A percentile compares a stretch with the other conserved stretches of the same genome.
phyloP scores from a whole-genome alignment of 2,329 filamentous ascomycete genomes.

The Alternaria sp. region DNA sequence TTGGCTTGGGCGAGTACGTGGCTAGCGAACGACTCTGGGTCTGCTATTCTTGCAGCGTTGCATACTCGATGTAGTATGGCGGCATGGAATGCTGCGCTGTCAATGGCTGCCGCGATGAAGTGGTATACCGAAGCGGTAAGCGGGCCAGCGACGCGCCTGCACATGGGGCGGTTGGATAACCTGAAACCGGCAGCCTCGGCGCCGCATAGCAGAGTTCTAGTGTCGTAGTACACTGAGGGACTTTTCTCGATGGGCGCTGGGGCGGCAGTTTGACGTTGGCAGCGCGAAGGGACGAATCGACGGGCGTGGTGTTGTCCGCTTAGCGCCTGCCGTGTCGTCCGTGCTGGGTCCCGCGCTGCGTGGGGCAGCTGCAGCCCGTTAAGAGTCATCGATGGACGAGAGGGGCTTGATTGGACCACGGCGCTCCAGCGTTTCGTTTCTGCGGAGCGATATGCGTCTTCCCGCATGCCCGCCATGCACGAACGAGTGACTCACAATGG shows the following conservation, averaged over 20 bases:
- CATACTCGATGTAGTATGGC: constrained; percentile 25
- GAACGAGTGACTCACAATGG: constrained; percentile 44
- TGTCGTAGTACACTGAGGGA: constrained; percentile 11
- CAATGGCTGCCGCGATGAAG: constrained; percentile 36
- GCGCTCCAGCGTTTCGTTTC: constrained; percentile 43
- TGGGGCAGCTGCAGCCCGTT: constrained; percentile 27
- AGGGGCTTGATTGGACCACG: constrained; percentile 38
- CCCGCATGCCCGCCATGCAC: constrained; percentile 29
- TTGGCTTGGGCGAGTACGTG: constrained; percentile 41
- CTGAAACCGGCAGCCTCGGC: constrained; percentile 44
- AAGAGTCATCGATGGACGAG: constrained; percentile 40
- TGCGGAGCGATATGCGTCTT: constrained; percentile 29
- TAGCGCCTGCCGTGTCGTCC: constrained; percentile 38
- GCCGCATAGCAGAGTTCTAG: constrained; percentile 16
- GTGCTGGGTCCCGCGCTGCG: constrained; percentile 24
- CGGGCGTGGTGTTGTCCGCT: constrained; percentile 34
- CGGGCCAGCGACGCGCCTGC: constrained; percentile 42
- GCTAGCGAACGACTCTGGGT: constrained; percentile 30
- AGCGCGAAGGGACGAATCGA: constrained; percentile 38
- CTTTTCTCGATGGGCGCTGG: constrained; percentile 13
- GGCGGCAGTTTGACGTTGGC: constrained; percentile 44
- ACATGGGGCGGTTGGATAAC: constrained; percentile 43
- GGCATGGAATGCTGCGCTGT: constrained; percentile 18
- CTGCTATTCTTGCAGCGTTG: constrained; percentile 33
- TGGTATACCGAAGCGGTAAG: constrained; percentile 31